These are phyloP conservation scores for Carpinus fangiana DNA, from an alignment of 306 rosid genomes.

Conservation along the genomic window DNA sequence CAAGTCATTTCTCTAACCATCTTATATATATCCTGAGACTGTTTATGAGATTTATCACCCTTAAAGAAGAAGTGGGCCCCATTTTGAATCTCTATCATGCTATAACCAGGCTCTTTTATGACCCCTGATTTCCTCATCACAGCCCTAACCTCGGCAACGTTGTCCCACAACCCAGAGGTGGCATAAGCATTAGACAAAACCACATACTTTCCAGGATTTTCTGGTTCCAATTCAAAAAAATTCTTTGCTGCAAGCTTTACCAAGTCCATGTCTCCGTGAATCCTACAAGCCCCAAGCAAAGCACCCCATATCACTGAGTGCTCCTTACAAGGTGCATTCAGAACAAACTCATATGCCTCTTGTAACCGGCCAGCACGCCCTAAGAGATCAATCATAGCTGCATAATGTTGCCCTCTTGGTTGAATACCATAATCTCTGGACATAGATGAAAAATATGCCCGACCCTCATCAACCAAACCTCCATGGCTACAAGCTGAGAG, in stretches of 20 bases:
- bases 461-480: conserved; percentile 65
- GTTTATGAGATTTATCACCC: conserved; percentile 52
- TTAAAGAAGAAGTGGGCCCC: conserved; percentile 53
- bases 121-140: conserved; percentile 60
- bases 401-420: conserved; percentile 71
- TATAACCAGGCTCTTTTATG: conserved; percentile 71
- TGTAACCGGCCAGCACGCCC: conserved; percentile 64
- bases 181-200: conserved; percentile 77
- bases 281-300: conserved; percentile 68
- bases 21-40: conserved; percentile 51
- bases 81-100: conserved; percentile 69
- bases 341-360: conserved; percentile 61
- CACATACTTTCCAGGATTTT: conserved; percentile 59
- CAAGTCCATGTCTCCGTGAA: conserved; percentile 60
- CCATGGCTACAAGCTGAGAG: conserved; percentile 81
- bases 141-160: conserved; percentile 59
- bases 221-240: conserved; percentile 53
- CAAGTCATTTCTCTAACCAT: conserved; percentile 46
- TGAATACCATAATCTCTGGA: conserved; percentile 53
- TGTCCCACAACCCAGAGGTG: conserved; percentile 65
- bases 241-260: conserved; percentile 64
- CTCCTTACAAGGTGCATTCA: conserved; percentile 61
- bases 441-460: conserved; percentile 67
- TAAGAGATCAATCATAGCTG: conserved; percentile 72
- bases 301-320: conserved; percentile 75